phyloP scores from a whole-genome alignment of 2,329 filamentous ascomycete species.

The Fusarium guadeloupense region DNA sequence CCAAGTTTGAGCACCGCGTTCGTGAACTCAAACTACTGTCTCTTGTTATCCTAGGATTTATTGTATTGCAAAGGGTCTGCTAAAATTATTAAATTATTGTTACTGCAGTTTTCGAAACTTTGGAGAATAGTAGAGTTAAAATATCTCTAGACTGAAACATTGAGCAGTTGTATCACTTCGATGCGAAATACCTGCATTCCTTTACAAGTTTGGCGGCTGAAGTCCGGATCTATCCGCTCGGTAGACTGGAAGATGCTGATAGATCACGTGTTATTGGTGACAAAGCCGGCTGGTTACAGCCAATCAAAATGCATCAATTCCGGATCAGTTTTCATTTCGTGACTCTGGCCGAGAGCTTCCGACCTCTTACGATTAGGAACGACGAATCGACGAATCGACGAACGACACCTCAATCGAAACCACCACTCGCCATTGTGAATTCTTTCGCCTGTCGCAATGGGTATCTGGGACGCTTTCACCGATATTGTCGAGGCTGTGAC shows the following conservation, averaged over 20 bases:
- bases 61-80: conserved; percentile 22
- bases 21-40: conserved; percentile 32
- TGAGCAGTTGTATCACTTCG: background rate
- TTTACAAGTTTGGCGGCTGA: conserved; percentile 15
- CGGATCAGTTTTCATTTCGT: conserved; percentile 56
- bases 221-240: conserved; percentile 6
- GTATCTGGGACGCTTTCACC: conserved; percentile 71
- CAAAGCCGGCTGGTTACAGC: conserved; percentile 40
- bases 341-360: conserved; percentile 55
- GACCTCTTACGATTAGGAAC: conserved; percentile 51
- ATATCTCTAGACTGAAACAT: background rate
- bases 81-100: conserved; percentile 11
- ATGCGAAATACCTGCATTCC: background rate
- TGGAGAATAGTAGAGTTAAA: background rate
- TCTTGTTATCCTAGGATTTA: conserved; percentile 12
- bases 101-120: background rate
- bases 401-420: conserved; percentile 49
- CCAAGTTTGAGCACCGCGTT: conserved; percentile 37
- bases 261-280: conserved; percentile 7
- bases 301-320: conserved; percentile 63
- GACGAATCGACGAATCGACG: conserved; percentile 47
- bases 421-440: conserved; percentile 55
- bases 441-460: conserved; percentile 62
- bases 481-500: conserved; percentile 72
- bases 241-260: conserved; percentile 28